Conservation (phyloP, 2,329 filamentous ascomycete species). For the Phialophora expanda region DNA sequence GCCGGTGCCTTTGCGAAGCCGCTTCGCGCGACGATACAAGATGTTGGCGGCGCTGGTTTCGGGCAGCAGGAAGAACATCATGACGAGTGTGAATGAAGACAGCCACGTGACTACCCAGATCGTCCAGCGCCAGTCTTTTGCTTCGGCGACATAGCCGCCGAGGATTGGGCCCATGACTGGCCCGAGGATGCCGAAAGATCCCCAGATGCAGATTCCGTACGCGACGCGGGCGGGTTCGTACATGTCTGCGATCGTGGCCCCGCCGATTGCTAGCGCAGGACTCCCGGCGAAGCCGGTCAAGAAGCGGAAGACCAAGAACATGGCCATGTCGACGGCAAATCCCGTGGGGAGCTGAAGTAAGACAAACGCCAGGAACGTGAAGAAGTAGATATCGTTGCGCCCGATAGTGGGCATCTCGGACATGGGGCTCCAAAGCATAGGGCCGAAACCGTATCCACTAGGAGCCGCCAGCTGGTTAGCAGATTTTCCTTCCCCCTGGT, state of each 20-base stretch:
- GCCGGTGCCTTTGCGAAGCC: conserved; percentile 59
- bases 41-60: conserved; percentile 49
- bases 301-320: conserved; percentile 58
- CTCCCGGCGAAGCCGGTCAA: conserved; percentile 58
- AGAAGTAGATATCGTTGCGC: conserved; percentile 56
- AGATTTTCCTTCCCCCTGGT: too few species aligned
- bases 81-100: conserved; percentile 45
- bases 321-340: conserved; percentile 5
- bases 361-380: conserved; percentile 56
- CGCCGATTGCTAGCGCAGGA: conserved; percentile 53
- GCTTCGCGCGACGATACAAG: conserved; percentile 47
- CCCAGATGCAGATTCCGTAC: conserved; percentile 50
- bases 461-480: neutral
- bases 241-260: conserved; percentile 52
- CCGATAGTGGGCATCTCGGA: conserved; percentile 58
- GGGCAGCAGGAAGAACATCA: conserved; percentile 43
- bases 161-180: conserved; percentile 51
- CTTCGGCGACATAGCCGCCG: conserved; percentile 50
- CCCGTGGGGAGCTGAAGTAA: conserved; percentile 51
- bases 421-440: conserved; percentile 53
- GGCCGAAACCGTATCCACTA: conserved; percentile 54
- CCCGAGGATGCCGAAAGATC: conserved; percentile 48
- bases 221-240: conserved; percentile 47
- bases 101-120: conserved; percentile 51
- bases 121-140: conserved; percentile 49